Percentiles rank a stretch among this genome's conserved stretches.
Conservation (phyloP, 148 eudicot species). For the Camellia granthamiana region DNA sequence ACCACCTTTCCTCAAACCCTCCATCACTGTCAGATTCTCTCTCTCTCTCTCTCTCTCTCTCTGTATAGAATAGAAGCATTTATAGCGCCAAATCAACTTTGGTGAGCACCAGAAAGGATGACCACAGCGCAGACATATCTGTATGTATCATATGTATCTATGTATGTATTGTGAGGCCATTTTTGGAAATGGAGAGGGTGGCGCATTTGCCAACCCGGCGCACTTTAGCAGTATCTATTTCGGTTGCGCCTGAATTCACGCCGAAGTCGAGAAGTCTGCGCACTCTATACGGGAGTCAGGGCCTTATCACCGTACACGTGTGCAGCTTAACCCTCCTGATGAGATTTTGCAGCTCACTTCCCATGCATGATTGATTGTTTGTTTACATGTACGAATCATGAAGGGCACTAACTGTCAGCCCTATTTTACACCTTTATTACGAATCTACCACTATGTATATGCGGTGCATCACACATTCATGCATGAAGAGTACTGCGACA, state of each 20-base stretch:
- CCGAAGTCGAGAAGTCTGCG: too few species aligned
- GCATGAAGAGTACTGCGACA: neutral
- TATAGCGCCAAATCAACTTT: conserved; percentile 9
- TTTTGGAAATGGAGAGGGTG: conserved; percentile 7
- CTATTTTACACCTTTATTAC: neutral
- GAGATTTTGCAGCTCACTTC: too few species aligned
- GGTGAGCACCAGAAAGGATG: neutral
- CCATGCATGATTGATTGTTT: too few species aligned
- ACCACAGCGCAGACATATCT: neutral
- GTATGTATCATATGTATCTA: neutral
- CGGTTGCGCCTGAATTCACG: neutral
- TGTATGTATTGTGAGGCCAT: neutral
- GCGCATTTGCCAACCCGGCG: conserved; percentile 5
- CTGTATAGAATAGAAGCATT: neutral
- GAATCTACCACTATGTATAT: neutral
- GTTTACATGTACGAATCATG: neutral
- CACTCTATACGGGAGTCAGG: neutral
- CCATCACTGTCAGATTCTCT: conserved; percentile 11
- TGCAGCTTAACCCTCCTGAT: neutral
- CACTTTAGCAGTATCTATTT: conserved; percentile 18
- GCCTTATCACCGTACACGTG: neutral
- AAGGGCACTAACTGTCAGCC: neutral
- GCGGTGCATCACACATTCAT: neutral
- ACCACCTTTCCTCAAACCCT: neutral
- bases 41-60: neutral